Evolutionary conservation across 2,329 filamentous ascomycete species (phyloP), one percentile per base, ranked within the genome.

Genomic region (Tolypocladium guangdongense): DNA sequence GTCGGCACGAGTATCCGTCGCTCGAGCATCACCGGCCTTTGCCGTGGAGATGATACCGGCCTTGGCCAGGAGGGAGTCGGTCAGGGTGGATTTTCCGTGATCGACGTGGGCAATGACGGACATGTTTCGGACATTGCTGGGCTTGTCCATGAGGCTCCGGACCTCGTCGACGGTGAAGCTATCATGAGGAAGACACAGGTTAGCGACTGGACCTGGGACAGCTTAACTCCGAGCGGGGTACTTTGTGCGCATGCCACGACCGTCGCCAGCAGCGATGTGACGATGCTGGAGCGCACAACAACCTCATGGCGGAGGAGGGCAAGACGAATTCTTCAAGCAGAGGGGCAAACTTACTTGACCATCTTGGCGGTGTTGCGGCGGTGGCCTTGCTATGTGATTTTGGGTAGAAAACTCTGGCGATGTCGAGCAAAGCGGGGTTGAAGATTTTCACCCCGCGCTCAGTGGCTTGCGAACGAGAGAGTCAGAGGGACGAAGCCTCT

Each of bases 61-160:
- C 80, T 95, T 93, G 80, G 95, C 90, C 73, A 99, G 88, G 64
- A 99, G 89, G 68, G 93, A 97, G 80, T 99, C 93, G 85, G 92
- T 96, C 69, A 99, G 84, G 73, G 93, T 99, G 68, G 93, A 99
- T 80, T 99, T 99, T 82, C 93, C 93, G 85, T 99, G 93, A 78
- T 99, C 93, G 86, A 99, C 91, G 82, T 99, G 93, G 76, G 93
- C 93, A 90, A 97, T 97, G 76, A 99, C 93, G 80, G 90, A 96
- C 92, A 96, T 97, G 86, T 97, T 97, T 77, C 82, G 80, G 73
- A 86, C 82, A 74, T 86, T 86, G 71, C 73, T 79, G 65, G 87
- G 84, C 78, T 86, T 85, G 83, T 90, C 86, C 87, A 88, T 88
- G 72, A 88, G 68, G 68, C 58, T 65, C 75, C 86, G 85, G 75